Conservation (phyloP, 495 filamentous ascomycete species). For the Astrothelium subdiscretum region DNA sequence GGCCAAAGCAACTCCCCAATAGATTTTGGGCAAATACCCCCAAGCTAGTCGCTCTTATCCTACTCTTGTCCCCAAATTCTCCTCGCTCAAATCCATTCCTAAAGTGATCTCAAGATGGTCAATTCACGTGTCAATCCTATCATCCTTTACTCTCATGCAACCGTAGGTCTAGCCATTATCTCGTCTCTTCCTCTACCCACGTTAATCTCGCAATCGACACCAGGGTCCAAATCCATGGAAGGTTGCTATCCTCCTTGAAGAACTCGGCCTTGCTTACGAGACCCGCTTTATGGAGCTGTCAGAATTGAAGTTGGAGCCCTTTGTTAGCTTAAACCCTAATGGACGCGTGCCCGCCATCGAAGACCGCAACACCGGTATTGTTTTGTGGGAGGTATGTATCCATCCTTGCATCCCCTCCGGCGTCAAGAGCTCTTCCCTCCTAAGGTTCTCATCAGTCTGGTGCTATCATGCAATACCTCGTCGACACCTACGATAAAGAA, state of each 20-base stretch:
- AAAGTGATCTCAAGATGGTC: background rate
- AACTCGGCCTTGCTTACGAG: conserved; percentile 47
- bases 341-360: conserved; percentile 52
- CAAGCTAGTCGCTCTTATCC: too few relatives aligned
- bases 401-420: background rate
- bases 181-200: background rate
- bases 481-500: conserved; percentile 9
- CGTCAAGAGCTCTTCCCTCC: too few relatives aligned
- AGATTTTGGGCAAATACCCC: too few relatives aligned
- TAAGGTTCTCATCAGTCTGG: conserved; percentile 4
- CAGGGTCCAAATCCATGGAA: conserved; percentile 53
- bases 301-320: conserved; percentile 46
- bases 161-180: background rate
- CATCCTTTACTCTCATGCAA: conserved; percentile 6
- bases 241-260: conserved; percentile 46
- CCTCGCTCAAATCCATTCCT: background rate
- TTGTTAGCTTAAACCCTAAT: conserved; percentile 52
- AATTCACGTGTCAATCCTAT: conserved; percentile 1
- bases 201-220: background rate
- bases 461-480: conserved; percentile 7
- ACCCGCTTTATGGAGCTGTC: conserved; percentile 28
- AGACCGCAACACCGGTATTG: conserved; percentile 53
- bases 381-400: conserved; percentile 36
- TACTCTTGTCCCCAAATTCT: background rate
- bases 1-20: background rate